Base-by-base conservation (phyloP, 495 filamentous ascomycete species). In the Massariosphaeria phaeospora region DNA sequence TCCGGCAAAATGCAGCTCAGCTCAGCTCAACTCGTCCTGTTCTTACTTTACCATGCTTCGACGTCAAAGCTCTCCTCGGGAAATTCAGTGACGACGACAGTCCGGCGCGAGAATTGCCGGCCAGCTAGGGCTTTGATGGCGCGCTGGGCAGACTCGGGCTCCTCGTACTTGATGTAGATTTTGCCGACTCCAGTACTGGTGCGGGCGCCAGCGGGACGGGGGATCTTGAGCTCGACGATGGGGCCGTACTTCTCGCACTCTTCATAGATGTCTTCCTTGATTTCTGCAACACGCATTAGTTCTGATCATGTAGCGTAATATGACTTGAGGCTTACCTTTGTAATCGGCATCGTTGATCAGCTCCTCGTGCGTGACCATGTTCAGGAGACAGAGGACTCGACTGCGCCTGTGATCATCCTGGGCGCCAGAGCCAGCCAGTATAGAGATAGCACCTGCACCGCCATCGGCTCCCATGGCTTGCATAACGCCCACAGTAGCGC, bases 311-410 rank as follows among this genome's bases (percentile, higher is more conserved):
- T 20, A 8, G 10, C 26, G 9, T 21, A n/a, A n/a, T n/a, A n/a
- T n/a, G n/a, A n/a, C n/a, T n/a, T n/a, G n/a, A n/a, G n/a, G n/a
- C 73, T 66, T 76, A 88, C 90, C 90, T 68, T 96, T 87, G 66
- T 96, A 96, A 55, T 96, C 91, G 24, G 96, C 89, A 48, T 80
- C 81, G 66, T 97, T 89, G 73, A 96, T 84, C 15, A 99, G 76
- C 71, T 99, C 93, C 52, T 97, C 94, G 0, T 88, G 76, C 0
- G 93, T 99, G 21, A 97, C 91, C 93, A 97, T 97, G 72, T 99
- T 99, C 61, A 97, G 74, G 38, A 99, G 72, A 70, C 95, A 89
- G 54, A 99, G 65, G 12, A 99, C 91, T 38, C 89, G 80, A 50
- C 84, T 81, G 38, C 80, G 80, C 53, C 91, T 87, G 31, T 85